A percentile compares a stretch with the other conserved stretches of the same genome.
These are phyloP conservation scores for Lipomyces sp. DNA, from an alignment of 805 yeast genomes.

Conservation along the genomic window DNA sequence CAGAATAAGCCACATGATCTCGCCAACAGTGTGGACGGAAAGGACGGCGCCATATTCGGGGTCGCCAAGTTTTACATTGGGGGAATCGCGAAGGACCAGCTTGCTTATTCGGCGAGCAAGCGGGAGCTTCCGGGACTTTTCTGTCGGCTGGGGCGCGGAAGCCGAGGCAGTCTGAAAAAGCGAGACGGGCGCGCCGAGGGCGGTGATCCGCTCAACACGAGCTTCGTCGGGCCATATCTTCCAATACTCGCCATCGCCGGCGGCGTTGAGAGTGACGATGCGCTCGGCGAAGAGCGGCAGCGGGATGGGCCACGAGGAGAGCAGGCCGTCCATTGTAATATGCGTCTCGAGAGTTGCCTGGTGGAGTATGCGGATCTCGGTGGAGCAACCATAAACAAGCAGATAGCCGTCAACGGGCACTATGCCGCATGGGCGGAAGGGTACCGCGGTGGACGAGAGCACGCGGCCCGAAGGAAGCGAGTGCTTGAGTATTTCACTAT, in stretches of 20 bases:
- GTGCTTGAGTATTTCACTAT: slow-evolving; percentile 25
- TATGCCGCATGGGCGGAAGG: slow-evolving; percentile 27
- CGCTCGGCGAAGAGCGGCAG: slow-evolving; percentile 24
- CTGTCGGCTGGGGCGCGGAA: too few species aligned
- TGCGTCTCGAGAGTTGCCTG: slow-evolving; percentile 25
- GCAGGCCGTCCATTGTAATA: slow-evolving; percentile 24
- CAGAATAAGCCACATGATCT: slow-evolving; percentile 21
- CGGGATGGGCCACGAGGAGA: slow-evolving; percentile 27
- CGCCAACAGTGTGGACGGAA: slow-evolving; percentile 23
- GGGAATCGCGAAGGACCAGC: slow-evolving; percentile 1
- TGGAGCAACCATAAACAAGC: slow-evolving; percentile 24
- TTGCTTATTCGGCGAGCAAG: neutral
- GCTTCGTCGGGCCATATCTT: slow-evolving; percentile 28
- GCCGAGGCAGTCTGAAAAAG: too few species aligned
- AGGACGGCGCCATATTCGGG: slow-evolving; percentile 14
- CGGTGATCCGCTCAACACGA: slow-evolving; percentile 23
- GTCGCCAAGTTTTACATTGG: slow-evolving; percentile 11
- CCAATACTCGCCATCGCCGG: slow-evolving; percentile 26
- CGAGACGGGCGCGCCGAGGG: slow-evolving; percentile 18
- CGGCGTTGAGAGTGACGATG: slow-evolving; percentile 24
- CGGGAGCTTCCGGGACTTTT: neutral
- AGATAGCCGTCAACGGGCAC: slow-evolving; percentile 16
- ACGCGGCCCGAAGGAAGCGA: slow-evolving; percentile 30
- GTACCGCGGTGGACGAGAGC: slow-evolving; percentile 20
- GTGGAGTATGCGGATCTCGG: slow-evolving; percentile 27